Base-by-base conservation (phyloP, 305 asterid species). In the Salvia sclarea region DNA sequence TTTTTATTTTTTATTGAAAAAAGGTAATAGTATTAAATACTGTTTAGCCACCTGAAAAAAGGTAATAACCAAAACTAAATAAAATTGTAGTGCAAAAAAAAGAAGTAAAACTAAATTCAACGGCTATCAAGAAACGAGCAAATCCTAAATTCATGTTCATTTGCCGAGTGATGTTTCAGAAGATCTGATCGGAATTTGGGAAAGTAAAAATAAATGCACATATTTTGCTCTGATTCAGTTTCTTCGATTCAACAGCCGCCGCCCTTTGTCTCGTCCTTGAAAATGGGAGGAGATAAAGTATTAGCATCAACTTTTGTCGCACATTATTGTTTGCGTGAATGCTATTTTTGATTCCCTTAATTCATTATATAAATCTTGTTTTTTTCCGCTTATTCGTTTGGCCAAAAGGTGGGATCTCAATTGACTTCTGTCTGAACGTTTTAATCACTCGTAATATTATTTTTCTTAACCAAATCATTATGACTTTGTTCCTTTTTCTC, bases 401-500 rank as follows among this genome's bases (percentile, higher is more conserved):
- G n/a, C n/a, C 18, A 5, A 13, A 16, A 60, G 50, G 53, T 53
- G 40, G 38, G 61, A 76, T 45, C n/a, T 30, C 44, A 17, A 25
- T 43, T 66, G 66, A 52, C 74, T 60, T 63, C 17, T 61, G 38
- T 45, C 52, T 43, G 57, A 71, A 43, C 74, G 43, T 13, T 64
- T 64, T 38, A 22, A 17, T 75, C 33, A 40, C n/a, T 37, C 47
- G 44, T 59, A 24, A 65, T 48, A 11, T 16, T 38, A n/a, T 40
- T 9, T 48, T 59, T 16, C 14, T 24, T 20, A 24, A 14, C 22
- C 6, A 20, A 6, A 4, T 1, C 1, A 60, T 48, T 20, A 3
- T 30, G 35, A 45, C 28, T 40, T 8, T 33, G 41, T 16, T 66
- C 24, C 43, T 22, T 43, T 30, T 28, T 40, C 62, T 9, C 25